phyloP scores from a whole-genome alignment of 202 grass and related monocot genomes.

The Carex arenaria region DNA sequence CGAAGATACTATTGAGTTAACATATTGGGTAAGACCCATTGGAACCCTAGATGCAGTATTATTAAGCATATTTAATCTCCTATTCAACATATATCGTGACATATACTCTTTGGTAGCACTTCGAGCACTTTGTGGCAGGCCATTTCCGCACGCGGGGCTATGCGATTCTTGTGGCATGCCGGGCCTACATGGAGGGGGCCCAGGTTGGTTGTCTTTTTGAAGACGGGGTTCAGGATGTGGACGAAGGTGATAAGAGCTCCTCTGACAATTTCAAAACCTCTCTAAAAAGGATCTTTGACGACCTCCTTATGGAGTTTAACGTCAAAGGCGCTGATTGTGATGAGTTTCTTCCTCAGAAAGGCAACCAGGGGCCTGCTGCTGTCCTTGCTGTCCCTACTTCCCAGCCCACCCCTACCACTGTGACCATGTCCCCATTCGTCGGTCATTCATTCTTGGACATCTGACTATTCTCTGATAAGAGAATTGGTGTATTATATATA shows the following conservation, averaged over 20 bases:
- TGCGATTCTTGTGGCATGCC: slow-evolving; percentile 48
- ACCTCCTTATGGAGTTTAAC: slow-evolving; percentile 64
- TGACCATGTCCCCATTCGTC: neutral
- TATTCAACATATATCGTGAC: slow-evolving; percentile 6
- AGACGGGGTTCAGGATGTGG: slow-evolving; percentile 49
- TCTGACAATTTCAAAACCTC: slow-evolving; percentile 42
- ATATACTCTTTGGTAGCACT: slow-evolving; percentile 41
- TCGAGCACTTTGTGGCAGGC: slow-evolving; percentile 50
- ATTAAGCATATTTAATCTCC: neutral
- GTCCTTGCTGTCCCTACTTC: neutral
- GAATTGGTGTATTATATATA: slow-evolving; percentile 4
- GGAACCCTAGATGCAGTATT: neutral
- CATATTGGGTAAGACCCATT: neutral
- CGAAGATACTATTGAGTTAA: neutral
- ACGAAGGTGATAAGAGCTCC: slow-evolving; percentile 70
- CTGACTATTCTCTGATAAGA: neutral
- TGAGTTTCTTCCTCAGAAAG: slow-evolving; percentile 32
- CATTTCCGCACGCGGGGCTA: slow-evolving; percentile 46
- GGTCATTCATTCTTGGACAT: neutral
- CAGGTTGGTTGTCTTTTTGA: slow-evolving; percentile 62
- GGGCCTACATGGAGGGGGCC: slow-evolving; percentile 54
- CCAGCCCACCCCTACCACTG: neutral
- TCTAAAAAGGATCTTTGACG: slow-evolving; percentile 40
- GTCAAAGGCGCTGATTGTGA: slow-evolving; percentile 61
- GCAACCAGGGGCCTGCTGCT: neutral